Conservation (phyloP, 108 stramenopile genomes). For the Nitzschia sp. region DNA sequence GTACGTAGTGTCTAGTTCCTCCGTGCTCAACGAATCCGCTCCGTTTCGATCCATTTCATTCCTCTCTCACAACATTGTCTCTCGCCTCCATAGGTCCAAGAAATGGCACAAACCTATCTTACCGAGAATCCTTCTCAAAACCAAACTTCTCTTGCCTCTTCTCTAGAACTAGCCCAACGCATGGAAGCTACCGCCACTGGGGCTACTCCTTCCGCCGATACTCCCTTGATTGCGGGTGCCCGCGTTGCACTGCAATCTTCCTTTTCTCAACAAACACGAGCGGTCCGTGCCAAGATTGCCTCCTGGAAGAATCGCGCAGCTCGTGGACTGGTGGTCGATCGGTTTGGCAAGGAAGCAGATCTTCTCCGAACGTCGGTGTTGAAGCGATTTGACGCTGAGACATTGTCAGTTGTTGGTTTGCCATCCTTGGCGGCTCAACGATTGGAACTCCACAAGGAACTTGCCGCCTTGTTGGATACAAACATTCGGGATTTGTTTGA, state of each 20-base stretch:
- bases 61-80: background rate
- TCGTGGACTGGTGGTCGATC: conserved; percentile 65
- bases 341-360: conserved; percentile 64
- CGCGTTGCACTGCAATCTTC: conserved; percentile 68
- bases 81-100: background rate
- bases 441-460: conserved; percentile 55
- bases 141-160: conserved; percentile 39
- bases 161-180: conserved; percentile 49
- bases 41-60: no score
- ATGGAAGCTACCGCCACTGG: conserved; percentile 1
- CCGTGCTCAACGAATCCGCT: no score
- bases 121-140: background rate
- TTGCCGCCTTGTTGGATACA: conserved; percentile 57
- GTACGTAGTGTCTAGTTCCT: conserved; percentile 6
- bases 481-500: conserved; percentile 59
- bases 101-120: conserved; percentile 18
- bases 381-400: conserved; percentile 72
- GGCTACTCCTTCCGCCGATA: conserved; percentile 52
- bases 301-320: conserved; percentile 65
- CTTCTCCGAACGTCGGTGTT: conserved; percentile 48
- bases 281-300: conserved; percentile 64
- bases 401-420: conserved; percentile 68
- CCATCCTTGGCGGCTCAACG: conserved; percentile 63
- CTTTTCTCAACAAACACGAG: conserved; percentile 60
- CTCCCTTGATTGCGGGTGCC: conserved; percentile 70